Evolutionary conservation across 441 rosid species (phyloP).

Genomic region (Erysimum pusillum): DNA sequence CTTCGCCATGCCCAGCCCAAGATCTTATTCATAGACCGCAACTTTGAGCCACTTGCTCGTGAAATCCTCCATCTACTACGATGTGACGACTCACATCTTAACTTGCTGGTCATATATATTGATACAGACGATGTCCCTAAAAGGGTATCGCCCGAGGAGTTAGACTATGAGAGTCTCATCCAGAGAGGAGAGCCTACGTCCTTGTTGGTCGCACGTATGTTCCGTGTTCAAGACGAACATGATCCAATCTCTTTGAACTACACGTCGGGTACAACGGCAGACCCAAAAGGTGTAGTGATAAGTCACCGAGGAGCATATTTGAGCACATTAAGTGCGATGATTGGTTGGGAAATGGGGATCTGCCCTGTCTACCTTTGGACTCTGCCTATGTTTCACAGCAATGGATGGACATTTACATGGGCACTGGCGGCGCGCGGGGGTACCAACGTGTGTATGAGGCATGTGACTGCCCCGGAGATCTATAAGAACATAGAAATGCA

Average conservation of each 20-base stretch:
- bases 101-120: not conserved
- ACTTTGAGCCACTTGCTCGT: constrained; percentile 44
- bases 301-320: constrained; percentile 77
- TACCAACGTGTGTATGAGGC: constrained; percentile 66
- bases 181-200: constrained; percentile 45
- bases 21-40: constrained; percentile 59
- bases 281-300: constrained; percentile 75
- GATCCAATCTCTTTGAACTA: constrained; percentile 75
- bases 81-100: not conserved
- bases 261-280: constrained; percentile 73
- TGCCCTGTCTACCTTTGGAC: constrained; percentile 74
- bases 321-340: constrained; percentile 57
- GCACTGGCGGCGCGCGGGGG: constrained; percentile 74
- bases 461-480: constrained; percentile 59
- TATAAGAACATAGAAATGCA: constrained; percentile 57
- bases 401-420: constrained; percentile 85
- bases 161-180: constrained; percentile 61
- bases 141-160: constrained; percentile 46
- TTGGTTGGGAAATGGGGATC: constrained; percentile 70
- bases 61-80: constrained; percentile 50
- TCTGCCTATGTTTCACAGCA: constrained; percentile 81
- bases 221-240: constrained; percentile 56
- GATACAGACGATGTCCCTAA: not conserved
- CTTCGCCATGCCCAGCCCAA: constrained; percentile 67
- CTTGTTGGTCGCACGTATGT: constrained; percentile 27